A percentile compares a stretch with the other conserved stretches of the same genome.
Conservation (phyloP, 306 rosid species). For the Nissolia schottii region DNA sequence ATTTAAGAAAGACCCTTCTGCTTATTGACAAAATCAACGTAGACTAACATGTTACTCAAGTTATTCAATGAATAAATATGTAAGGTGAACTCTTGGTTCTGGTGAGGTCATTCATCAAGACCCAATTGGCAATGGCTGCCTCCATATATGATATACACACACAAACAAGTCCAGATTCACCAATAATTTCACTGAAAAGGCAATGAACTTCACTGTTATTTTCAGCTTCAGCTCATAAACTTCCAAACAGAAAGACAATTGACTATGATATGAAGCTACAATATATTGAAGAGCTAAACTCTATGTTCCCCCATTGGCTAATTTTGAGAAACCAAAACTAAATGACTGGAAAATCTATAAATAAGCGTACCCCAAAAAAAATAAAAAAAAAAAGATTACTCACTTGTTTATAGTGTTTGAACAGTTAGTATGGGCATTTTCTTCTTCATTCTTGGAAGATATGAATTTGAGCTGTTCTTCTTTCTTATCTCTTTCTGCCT, state of each 20-base stretch:
- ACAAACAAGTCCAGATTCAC: background rate
- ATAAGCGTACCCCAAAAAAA: slow-evolving; percentile 2
- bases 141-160: slow-evolving; percentile 1
- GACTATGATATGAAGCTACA: background rate
- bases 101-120: slow-evolving; percentile 3
- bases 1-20: slow-evolving; percentile 1
- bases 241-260: background rate
- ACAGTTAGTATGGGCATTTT: slow-evolving; percentile 22
- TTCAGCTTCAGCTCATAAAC: slow-evolving; percentile 7
- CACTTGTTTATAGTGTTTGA: slow-evolving; percentile 43
- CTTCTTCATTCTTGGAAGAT: slow-evolving; percentile 37
- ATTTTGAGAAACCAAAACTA: background rate
- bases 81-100: background rate
- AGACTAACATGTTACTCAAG: slow-evolving; percentile 11
- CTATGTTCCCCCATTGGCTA: background rate
- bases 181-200: background rate
- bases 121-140: background rate
- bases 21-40: background rate
- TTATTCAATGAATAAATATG: background rate
- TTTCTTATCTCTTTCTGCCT: slow-evolving; percentile 54
- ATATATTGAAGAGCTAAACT: slow-evolving; percentile 11
- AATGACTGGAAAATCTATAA: background rate
- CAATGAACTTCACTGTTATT: slow-evolving; percentile 2
- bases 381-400: slow-evolving; percentile 19
- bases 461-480: slow-evolving; percentile 36